phyloP scores from a whole-genome alignment of 345 rosid species.

The Aurinia saxatilis region DNA sequence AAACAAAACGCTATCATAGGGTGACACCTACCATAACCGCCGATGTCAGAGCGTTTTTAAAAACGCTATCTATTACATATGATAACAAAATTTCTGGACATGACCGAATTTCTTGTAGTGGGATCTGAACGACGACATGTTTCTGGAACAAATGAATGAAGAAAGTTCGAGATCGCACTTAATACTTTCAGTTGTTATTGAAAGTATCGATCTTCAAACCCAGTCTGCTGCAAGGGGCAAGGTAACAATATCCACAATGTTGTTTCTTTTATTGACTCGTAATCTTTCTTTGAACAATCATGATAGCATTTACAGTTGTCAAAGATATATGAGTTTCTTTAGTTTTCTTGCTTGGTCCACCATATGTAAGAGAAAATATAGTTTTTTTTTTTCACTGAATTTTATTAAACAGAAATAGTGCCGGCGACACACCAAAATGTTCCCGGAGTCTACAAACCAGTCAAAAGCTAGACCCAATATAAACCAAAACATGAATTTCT shows the following conservation, averaged over 20 bases:
- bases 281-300: background rate
- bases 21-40: no score
- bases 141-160: constrained; percentile 87
- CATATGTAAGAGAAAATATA: background rate
- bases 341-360: background rate
- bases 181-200: constrained; percentile 79
- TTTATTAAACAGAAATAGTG: background rate
- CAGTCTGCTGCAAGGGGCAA: constrained; percentile 88
- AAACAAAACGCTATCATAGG: no score
- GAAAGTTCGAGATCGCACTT: constrained; percentile 96
- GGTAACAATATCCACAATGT: constrained; percentile 36
- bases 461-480: no score
- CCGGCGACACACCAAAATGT: no score
- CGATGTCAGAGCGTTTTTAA: no score
- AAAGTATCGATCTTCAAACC: constrained; percentile 94
- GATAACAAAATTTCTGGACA: no score
- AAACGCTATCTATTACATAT: no score
- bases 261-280: background rate
- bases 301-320: background rate
- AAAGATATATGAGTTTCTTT: background rate
- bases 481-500: no score
- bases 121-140: constrained; percentile 85
- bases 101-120: constrained; percentile 61
- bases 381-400: background rate
- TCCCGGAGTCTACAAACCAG: no score